Percentiles rank a stretch among this genome's conserved stretches.
phyloP scores from a whole-genome alignment of 1,284 basidiomycete genomes.

The Trichosporon faecale region DNA sequence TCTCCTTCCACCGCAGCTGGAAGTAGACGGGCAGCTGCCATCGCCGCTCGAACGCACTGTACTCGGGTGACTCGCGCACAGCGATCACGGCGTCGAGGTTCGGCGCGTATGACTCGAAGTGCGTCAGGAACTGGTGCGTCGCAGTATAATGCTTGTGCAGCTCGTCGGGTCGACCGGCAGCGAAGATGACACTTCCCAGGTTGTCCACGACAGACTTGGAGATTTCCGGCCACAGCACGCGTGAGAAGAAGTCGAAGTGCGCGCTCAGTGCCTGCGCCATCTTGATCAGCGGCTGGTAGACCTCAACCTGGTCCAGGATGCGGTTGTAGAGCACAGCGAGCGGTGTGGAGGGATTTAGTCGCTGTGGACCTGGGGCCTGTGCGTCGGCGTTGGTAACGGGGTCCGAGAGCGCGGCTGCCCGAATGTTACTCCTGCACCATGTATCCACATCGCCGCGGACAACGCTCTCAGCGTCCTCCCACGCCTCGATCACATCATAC shows the following conservation, averaged over 20 bases:
- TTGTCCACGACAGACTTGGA: conserved; percentile 75
- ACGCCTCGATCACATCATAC: conserved; percentile 74
- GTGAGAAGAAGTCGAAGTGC: conserved; percentile 75
- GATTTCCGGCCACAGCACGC: conserved; percentile 83
- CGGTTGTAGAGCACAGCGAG: conserved; percentile 74
- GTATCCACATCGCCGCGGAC: conserved; percentile 65
- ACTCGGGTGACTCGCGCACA: conserved; percentile 70
- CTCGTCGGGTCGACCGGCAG: conserved; percentile 82
- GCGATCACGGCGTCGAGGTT: conserved; percentile 65
- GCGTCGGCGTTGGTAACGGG: background rate
- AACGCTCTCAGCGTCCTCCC: conserved; percentile 81
- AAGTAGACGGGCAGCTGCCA: conserved; percentile 98
- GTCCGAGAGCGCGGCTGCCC: conserved; percentile 26
- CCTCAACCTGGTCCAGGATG: conserved; percentile 75
- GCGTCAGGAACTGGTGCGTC: conserved; percentile 77
- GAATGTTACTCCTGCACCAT: conserved; percentile 57
- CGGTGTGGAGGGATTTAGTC: conserved; percentile 18
- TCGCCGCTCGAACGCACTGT: conserved; percentile 69
- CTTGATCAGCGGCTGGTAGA: conserved; percentile 66
- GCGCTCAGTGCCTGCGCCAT: conserved; percentile 61
- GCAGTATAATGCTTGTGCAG: conserved; percentile 87
- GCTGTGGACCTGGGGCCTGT: background rate
- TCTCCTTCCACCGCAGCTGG: conserved; percentile 95
- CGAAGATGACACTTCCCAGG: conserved; percentile 76
- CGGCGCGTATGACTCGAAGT: conserved; percentile 76